Conservation (phyloP, 148 eudicot species). For the Camellia lanceoleosa region DNA sequence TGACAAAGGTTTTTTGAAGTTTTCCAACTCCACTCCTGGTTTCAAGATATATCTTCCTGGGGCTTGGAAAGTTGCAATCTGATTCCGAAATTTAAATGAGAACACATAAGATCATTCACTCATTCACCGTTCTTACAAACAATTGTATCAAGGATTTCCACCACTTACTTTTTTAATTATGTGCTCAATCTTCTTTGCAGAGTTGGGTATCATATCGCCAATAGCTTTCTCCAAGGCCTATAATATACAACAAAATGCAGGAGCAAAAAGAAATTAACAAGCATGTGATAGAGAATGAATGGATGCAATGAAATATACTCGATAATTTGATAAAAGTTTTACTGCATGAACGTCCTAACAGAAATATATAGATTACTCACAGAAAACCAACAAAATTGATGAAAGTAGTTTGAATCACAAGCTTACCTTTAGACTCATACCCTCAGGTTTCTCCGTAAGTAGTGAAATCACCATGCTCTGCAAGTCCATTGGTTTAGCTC, state of each 20-base stretch:
- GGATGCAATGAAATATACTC: neutral
- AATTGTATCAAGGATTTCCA: constrained; percentile 6
- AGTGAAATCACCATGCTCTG: constrained; percentile 55
- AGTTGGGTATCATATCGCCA: constrained; percentile 58
- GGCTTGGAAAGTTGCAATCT: constrained; percentile 79
- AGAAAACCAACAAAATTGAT: neutral
- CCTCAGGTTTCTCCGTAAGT: constrained; percentile 69
- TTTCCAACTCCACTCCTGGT: constrained; percentile 59
- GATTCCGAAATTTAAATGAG: constrained; percentile 30
- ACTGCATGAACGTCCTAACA: neutral
- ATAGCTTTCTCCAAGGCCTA: constrained; percentile 91
- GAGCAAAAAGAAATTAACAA: neutral
- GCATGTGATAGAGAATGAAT: neutral
- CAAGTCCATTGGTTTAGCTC: constrained; percentile 50
- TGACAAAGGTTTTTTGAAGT: constrained; percentile 42
- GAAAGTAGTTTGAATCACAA: neutral
- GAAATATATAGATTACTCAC: neutral
- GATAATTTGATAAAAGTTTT: neutral
- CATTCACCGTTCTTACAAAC: constrained; percentile 4
- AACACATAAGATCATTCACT: constrained; percentile 19
- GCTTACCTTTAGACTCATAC: constrained; percentile 83
- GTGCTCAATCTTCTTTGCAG: constrained; percentile 65
- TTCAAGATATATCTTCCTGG: constrained; percentile 80
- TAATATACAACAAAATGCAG: constrained; percentile 10
- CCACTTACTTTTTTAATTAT: constrained; percentile 64